Base-by-base conservation (phyloP, 768 basidiomycete species). In the Boletus sensibilis region DNA sequence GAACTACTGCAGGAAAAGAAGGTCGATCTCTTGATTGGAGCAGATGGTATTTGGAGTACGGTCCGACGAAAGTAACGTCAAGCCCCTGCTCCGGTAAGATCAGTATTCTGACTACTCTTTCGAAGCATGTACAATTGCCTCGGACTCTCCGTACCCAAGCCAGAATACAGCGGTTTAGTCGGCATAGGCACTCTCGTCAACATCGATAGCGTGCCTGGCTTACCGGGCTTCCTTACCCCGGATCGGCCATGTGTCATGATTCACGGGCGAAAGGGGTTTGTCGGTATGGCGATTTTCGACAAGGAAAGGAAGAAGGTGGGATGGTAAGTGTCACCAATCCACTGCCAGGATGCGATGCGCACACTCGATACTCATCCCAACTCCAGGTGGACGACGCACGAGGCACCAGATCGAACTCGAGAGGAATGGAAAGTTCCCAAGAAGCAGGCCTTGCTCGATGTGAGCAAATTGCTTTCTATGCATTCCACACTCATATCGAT, bases 41-140 rank as follows among this genome's bases (percentile, higher is more conserved):
- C 69, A 34, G 70, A 72, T 27, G 67, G 68, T 5, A 68, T 72
- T 18, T 72, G 70, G 71, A 69, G 70, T 29, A 58, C 46, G 10
- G 69, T 65, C 18, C 63, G 67, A 38, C 44, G 63, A 27, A 69
- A 58, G 69, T 67, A 53, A 54, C 14, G 20, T 27, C 27, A 8
- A 25, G 6, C 16, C 34, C 13, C 9, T 46, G 29, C 25, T 41
- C 34, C 11, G 5, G 16, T 9, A 16, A 34, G 27, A 23, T 47
- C 18, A 13, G 13, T 2, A 23, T 34, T 16, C 53, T 63, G 29
- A 68, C 29, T 8, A 13, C 18, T 27, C 25, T 13, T 35, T 41
- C 35, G 10, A 56, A 71, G 69, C 35, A 60, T 71, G 71, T 63
- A 62, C 45, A 46, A 42, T 25, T 58, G 29, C 23, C 61, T 71